A percentile compares a stretch with the other conserved stretches of the same genome.
Evolutionary conservation across 1,139 yeast species (phyloP).

Genomic region (Blastobotrys illinoisensis): DNA sequence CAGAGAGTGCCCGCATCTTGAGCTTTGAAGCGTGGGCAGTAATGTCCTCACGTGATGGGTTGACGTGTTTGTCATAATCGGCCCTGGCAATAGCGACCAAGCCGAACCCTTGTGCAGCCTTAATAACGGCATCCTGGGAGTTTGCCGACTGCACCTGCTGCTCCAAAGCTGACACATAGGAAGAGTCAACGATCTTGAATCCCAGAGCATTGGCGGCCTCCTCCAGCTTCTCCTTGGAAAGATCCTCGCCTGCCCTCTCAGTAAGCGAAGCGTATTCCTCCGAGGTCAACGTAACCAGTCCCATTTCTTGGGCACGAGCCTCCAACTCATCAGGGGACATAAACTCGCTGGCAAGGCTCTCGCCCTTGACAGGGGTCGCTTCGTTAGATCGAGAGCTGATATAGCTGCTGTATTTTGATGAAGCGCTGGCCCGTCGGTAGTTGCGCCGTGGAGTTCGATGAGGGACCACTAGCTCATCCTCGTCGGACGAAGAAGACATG

Average conservation of each 20-base stretch:
- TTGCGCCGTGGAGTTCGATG: conserved; percentile 10
- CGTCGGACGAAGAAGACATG: conserved; percentile 9
- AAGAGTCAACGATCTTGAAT: conserved; percentile 23
- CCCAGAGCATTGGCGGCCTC: conserved; percentile 20
- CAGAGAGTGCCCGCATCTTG: conserved; percentile 20
- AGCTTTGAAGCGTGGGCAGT: conserved; percentile 20
- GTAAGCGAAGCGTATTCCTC: conserved; percentile 39
- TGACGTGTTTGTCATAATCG: conserved; percentile 18
- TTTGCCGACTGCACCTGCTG: conserved; percentile 5
- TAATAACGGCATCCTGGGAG: conserved; percentile 29
- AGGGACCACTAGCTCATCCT: conserved; percentile 4
- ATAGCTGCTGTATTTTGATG: conserved; percentile 12
- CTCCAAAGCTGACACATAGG: conserved; percentile 22
- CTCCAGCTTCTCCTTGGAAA: conserved; percentile 9
- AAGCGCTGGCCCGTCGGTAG: conserved; percentile 9
- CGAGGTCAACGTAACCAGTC: conserved; percentile 45
- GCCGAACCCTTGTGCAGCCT: conserved; percentile 32
- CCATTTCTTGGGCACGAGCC: conserved; percentile 46
- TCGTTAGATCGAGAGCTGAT: conserved; percentile 8
- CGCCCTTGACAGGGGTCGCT: conserved; percentile 18
- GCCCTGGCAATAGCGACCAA: conserved; percentile 20
- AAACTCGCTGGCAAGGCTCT: conserved; percentile 27
- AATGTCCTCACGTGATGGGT: conserved; percentile 15
- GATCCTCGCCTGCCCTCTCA: conserved; percentile 11
- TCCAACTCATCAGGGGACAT: conserved; percentile 39